phyloP scores from a whole-genome alignment of 169 alveolate genomes.

The Cryptosporidium ryanae region DNA sequence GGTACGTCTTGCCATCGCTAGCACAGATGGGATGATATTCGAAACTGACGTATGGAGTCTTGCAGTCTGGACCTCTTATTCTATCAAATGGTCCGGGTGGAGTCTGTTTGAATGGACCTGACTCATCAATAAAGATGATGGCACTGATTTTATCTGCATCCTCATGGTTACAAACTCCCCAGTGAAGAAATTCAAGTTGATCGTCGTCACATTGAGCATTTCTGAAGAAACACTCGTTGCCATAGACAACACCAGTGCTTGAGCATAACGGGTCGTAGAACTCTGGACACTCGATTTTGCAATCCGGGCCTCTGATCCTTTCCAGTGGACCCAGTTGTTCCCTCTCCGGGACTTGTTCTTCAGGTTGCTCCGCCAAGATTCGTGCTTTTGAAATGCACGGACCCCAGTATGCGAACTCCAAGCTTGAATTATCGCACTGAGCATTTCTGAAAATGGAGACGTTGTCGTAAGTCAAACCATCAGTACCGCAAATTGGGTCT shows the following conservation, averaged over 20 bases:
- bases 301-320: slow-evolving; percentile 60
- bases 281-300: slow-evolving; percentile 43
- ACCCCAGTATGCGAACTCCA: slow-evolving; percentile 31
- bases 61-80: slow-evolving; percentile 52
- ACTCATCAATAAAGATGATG: slow-evolving; percentile 7
- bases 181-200: slow-evolving; percentile 12
- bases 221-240: slow-evolving; percentile 44
- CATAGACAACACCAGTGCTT: slow-evolving; percentile 21
- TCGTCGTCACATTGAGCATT: slow-evolving; percentile 61
- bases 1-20: slow-evolving; percentile 35
- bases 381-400: slow-evolving; percentile 5
- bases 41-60: slow-evolving; percentile 24
- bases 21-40: slow-evolving; percentile 44
- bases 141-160: slow-evolving; percentile 21
- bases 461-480: slow-evolving; percentile 33
- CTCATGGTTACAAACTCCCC: slow-evolving; percentile 25
- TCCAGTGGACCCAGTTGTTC: slow-evolving; percentile 51
- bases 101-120: not conserved
- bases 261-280: slow-evolving; percentile 57
- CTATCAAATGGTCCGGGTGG: slow-evolving; percentile 41
- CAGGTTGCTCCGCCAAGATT: not conserved
- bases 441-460: slow-evolving; percentile 39
- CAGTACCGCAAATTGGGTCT: slow-evolving; percentile 38
- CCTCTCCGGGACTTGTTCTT: slow-evolving; percentile 2
- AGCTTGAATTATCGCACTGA: slow-evolving; percentile 27